Conservation (phyloP, 2,329 filamentous ascomycete species). For the Stachybotrys echinatus region DNA sequence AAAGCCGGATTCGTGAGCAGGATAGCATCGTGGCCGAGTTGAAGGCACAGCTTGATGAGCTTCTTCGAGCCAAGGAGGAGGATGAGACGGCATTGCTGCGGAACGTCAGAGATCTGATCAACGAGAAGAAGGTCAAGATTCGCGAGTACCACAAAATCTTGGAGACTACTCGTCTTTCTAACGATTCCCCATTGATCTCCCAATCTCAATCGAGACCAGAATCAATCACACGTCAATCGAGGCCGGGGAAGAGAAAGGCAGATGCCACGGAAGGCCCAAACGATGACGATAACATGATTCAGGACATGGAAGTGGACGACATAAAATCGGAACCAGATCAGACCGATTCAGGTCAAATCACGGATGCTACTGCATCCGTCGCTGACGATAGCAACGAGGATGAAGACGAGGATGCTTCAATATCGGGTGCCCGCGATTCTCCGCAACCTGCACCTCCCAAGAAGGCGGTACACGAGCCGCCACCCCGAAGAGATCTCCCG, state of each 20-base stretch:
- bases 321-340: slow-evolving; percentile 28
- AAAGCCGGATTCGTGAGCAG: slow-evolving; percentile 38
- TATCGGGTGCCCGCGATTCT: background rate
- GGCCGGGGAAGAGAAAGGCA: slow-evolving; percentile 47
- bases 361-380: slow-evolving; percentile 34
- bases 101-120: slow-evolving; percentile 66
- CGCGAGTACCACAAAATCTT: slow-evolving; percentile 65
- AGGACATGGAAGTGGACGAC: slow-evolving; percentile 46
- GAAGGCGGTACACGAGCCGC: slow-evolving; percentile 20
- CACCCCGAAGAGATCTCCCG: slow-evolving; percentile 36
- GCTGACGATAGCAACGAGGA: slow-evolving; percentile 36
- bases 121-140: slow-evolving; percentile 78
- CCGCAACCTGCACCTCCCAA: slow-evolving; percentile 6
- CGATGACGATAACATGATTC: slow-evolving; percentile 37
- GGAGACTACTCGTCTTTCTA: slow-evolving; percentile 2
- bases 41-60: slow-evolving; percentile 58
- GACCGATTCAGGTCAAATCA: slow-evolving; percentile 33
- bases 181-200: background rate
- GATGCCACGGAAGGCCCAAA: slow-evolving; percentile 31
- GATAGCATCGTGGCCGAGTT: slow-evolving; percentile 54
- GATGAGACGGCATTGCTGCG: slow-evolving; percentile 62
- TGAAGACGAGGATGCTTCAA: background rate
- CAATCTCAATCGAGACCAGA: slow-evolving; percentile 14
- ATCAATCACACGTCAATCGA: slow-evolving; percentile 20
- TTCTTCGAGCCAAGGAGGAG: slow-evolving; percentile 59